Base-by-base conservation (phyloP, 2,329 filamentous ascomycete species). In the Septoria petroselini region DNA sequence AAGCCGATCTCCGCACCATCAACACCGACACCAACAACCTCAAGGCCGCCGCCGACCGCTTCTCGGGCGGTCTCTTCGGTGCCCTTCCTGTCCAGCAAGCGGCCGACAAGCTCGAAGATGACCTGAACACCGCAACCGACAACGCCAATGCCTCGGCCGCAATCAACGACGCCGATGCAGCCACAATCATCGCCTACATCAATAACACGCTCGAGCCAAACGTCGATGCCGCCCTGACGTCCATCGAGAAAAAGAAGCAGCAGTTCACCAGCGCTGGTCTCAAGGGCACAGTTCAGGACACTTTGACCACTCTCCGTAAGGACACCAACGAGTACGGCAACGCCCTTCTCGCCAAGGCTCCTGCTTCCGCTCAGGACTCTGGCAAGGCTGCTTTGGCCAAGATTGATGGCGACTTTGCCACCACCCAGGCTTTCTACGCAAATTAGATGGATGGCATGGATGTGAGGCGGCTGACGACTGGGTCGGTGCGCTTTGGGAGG, bases 381-480 rank as follows among this genome's bases (percentile, higher is more conserved):
- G 54, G 43, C 12, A 33, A 57, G 19, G 52, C 57, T n/a, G 54
- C 52, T 15, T 43, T 53, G 21, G 29, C 40, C 37, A 56, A 54
- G 48, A 51, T 82, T 73, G 18, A 78, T 69, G 34, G 71, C 60
- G 15, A 74, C 62, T 25, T 54, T 27, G 27, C 48, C 15, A 19
- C 33, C 25, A 48, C n/a, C 14, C 31, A 45, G 9, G 42, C 31
- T 33, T n/a, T 25, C 41, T 23, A 41, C 27, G 40, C 40, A 4
- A 33, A 33, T 12, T 33, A 33, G 30, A 33, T 12, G 6, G 23
- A 33, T 33, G 30, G 30, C 6, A 12, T 33, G 5, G 30, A 15
- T 33, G 6, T 33, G 14, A 33, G 5, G 12, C 30, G 30, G 30
- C 30, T 15, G 14, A 33, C 30, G 30, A n/a, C 11, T 33, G 30